Percentiles rank a stretch among this genome's conserved stretches.
Evolutionary conservation across 1,284 basidiomycete species (phyloP).

Genomic region (Malassezia arunalokei): DNA sequence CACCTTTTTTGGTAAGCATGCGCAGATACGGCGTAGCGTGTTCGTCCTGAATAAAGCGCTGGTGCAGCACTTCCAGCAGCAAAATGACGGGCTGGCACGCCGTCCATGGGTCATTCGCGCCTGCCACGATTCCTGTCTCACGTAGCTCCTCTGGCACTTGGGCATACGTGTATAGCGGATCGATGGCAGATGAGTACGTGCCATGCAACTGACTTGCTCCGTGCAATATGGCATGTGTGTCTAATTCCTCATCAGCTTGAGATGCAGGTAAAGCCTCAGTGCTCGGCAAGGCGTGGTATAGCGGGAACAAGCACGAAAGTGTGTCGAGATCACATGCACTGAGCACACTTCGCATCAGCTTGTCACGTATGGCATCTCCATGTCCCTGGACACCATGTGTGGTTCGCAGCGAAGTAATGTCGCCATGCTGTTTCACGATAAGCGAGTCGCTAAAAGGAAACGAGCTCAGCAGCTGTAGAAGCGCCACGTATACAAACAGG

Average conservation of each 20-base stretch:
- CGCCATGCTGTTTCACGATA: neutral
- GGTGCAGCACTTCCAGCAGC: slow-evolving; percentile 3
- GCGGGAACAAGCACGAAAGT: slow-evolving; percentile 1
- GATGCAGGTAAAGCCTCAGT: slow-evolving; percentile 8
- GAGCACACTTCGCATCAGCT: slow-evolving; percentile 24
- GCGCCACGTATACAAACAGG: slow-evolving; percentile 22
- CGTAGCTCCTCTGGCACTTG: slow-evolving; percentile 4
- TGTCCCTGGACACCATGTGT: slow-evolving; percentile 7
- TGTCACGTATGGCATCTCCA: slow-evolving; percentile 22
- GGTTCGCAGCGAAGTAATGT: slow-evolving; percentile 1
- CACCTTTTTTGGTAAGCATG: slow-evolving; percentile 18
- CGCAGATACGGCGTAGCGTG: slow-evolving; percentile 13
- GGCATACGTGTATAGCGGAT: slow-evolving; percentile 6
- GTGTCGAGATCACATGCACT: slow-evolving; percentile 16
- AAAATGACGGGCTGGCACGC: slow-evolving; percentile 9
- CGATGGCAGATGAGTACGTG: neutral
- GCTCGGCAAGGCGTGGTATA: neutral
- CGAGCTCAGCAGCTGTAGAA: slow-evolving; percentile 22
- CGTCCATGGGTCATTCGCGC: slow-evolving; percentile 9
- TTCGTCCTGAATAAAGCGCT: neutral
- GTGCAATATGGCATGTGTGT: slow-evolving; percentile 19
- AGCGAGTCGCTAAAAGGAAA: slow-evolving; percentile 31
- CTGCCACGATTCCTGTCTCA: neutral
- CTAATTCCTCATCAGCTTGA: slow-evolving; percentile 17
- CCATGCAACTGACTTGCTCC: slow-evolving; percentile 13